phyloP scores from a whole-genome alignment of 176 grass and related monocot genomes.

The Canna indica region DNA sequence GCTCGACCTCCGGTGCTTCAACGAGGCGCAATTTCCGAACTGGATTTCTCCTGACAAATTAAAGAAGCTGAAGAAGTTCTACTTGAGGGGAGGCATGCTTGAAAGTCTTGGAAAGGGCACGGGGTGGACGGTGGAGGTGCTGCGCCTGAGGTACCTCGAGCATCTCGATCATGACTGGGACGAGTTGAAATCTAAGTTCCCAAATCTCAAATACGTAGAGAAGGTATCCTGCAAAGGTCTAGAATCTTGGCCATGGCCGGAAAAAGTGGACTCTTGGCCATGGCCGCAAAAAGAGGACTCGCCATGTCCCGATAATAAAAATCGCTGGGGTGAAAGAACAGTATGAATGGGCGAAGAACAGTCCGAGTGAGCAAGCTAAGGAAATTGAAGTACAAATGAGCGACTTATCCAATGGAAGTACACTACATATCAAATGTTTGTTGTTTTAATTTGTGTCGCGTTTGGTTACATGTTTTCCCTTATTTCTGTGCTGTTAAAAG shows the following conservation, averaged over 20 bases:
- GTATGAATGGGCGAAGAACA: too few species aligned
- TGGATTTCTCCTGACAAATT: conserved; percentile 41
- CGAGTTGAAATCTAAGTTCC: conserved; percentile 27
- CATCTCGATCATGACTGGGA: conserved; percentile 32
- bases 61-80: conserved; percentile 32
- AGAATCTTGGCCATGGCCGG: conserved; percentile 19
- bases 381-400: too few species aligned
- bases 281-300: too few species aligned
- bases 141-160: conserved; percentile 50
- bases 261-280: conserved; percentile 22
- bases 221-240: conserved; percentile 27
- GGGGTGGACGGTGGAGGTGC: conserved; percentile 29
- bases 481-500: too few species aligned
- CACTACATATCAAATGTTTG: too few species aligned
- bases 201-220: conserved; percentile 30
- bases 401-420: too few species aligned
- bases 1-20: conserved; percentile 51
- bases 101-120: conserved; percentile 14
- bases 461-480: too few species aligned
- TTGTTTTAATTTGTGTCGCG: too few species aligned
- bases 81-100: conserved; percentile 61
- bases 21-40: conserved; percentile 17
- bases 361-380: too few species aligned
- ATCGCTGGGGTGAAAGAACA: too few species aligned
- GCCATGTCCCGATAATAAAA: too few species aligned